Evolutionary conservation across 2,329 filamentous ascomycete species (phyloP).

Genomic region (Atkinsonella texensis): DNA sequence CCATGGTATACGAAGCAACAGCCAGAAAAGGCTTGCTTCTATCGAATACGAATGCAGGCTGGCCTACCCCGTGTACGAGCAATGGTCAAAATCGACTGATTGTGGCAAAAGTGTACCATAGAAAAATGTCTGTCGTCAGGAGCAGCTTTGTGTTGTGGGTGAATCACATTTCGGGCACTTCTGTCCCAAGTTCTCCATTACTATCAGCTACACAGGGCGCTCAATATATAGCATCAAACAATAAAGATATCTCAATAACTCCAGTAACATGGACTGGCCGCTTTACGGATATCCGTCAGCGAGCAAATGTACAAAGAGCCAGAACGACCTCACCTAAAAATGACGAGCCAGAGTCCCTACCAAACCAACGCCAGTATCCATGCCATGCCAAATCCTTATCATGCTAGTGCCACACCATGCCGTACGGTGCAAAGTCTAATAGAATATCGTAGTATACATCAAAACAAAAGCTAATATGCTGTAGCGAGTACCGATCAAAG

Average conservation of each 20-base stretch:
- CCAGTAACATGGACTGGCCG: constrained; percentile 10
- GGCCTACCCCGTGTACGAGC: no score
- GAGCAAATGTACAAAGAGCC: background rate
- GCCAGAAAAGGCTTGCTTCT: no score
- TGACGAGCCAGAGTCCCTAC: constrained; percentile 5
- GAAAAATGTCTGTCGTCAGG: no score
- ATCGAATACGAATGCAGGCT: no score
- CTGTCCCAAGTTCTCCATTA: background rate
- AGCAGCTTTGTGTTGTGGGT: no score
- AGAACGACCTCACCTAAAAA: background rate
- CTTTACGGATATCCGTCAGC: background rate
- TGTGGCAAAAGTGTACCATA: no score
- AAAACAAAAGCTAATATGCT: background rate
- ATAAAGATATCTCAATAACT: constrained; percentile 3
- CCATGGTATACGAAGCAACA: no score
- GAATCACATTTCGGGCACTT: no score
- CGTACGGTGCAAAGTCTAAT: constrained; percentile 8
- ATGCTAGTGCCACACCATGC: constrained; percentile 13
- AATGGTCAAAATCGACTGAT: no score
- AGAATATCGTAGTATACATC: constrained; percentile 8
- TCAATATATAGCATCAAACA: background rate
- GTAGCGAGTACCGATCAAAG: no score
- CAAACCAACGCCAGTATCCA: constrained; percentile 15
- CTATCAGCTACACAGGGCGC: background rate
- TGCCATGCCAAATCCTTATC: constrained; percentile 14